phyloP scores from a whole-genome alignment of 768 basidiomycete genomes.

The Rhodotorula diobovata region DNA sequence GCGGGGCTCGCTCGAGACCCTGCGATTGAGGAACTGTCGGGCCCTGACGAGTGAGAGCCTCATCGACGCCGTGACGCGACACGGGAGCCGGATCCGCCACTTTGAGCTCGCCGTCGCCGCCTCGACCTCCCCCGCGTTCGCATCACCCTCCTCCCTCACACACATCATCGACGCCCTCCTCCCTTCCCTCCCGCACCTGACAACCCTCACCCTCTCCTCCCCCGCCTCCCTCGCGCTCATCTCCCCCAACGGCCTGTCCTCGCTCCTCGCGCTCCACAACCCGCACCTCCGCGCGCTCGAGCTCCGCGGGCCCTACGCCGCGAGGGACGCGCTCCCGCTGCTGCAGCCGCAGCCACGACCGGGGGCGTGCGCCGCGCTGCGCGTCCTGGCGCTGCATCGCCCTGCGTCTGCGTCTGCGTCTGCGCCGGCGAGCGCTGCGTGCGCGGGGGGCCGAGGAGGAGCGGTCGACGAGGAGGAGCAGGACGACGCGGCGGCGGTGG shows the following conservation, averaged over 20 bases:
- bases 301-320: background rate
- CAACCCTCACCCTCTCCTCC: background rate
- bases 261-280: background rate
- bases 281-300: background rate
- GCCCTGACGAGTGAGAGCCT: background rate
- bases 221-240: background rate
- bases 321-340: background rate
- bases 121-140: background rate
- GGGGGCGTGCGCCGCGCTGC: background rate
- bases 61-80: background rate
- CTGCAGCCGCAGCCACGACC: background rate
- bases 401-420: background rate
- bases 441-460: background rate
- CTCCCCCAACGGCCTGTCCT: background rate
- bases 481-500: background rate
- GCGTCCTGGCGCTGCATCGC: background rate
- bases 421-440: background rate
- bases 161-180: constrained; percentile 6
- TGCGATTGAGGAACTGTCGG: background rate
- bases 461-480: background rate
- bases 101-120: background rate
- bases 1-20: background rate
- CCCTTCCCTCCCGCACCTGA: background rate
- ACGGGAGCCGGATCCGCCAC: background rate
- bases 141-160: background rate